Evolutionary conservation across 139 green algal genomes (phyloP).

Genomic region (Picochlorum sp.): DNA sequence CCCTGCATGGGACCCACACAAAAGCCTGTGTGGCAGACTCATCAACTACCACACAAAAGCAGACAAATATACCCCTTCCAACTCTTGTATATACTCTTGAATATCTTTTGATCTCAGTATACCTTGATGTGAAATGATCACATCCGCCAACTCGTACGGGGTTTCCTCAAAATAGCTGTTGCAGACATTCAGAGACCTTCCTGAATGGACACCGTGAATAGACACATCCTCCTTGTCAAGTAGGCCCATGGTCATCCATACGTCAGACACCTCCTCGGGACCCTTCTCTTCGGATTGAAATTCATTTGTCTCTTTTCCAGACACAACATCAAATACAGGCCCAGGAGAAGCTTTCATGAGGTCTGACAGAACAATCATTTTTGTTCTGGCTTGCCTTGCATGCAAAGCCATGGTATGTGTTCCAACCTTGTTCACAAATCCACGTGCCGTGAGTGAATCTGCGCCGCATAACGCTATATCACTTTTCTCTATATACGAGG

Average conservation of each 20-base stretch:
- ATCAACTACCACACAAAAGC: no score
- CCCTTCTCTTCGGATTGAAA: background rate
- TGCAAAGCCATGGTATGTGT: background rate
- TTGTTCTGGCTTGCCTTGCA: background rate
- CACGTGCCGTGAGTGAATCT: background rate
- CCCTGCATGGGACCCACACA: no score
- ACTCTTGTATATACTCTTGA: no score
- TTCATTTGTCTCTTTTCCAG: background rate
- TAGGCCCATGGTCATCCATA: background rate
- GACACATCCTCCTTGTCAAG: background rate
- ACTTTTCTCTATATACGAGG: background rate
- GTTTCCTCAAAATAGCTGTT: conserved; percentile 1
- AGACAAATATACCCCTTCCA: no score
- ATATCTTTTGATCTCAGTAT: no score
- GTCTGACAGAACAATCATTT: background rate
- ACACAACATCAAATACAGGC: background rate
- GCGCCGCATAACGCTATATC: background rate
- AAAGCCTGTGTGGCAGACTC: no score
- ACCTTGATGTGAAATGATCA: no score
- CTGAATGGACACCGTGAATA: background rate
- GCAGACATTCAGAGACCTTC: background rate
- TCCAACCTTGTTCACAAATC: conserved; percentile 3
- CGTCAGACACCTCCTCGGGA: background rate
- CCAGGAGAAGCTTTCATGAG: background rate
- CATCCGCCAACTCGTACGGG: background rate